Percentiles rank a stretch among this genome's conserved stretches.
Evolutionary conservation across 202 grass and related monocot genomes (phyloP).

Genomic region (Carex arenaria): DNA sequence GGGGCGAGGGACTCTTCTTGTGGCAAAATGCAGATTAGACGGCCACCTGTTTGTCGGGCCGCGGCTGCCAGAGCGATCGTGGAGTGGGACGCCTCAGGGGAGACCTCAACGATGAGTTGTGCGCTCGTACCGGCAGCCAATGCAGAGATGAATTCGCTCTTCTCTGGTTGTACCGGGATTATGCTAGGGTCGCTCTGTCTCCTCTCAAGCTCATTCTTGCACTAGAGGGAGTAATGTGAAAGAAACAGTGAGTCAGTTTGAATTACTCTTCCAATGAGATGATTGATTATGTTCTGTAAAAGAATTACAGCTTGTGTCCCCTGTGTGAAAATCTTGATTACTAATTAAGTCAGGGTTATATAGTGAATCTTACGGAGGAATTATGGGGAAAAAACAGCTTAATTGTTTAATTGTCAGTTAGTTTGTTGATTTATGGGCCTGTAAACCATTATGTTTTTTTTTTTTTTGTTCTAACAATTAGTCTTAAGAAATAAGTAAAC

Average conservation of each 20-base stretch:
- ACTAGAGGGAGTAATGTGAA: slow-evolving; percentile 2
- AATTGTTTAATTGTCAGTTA: not conserved
- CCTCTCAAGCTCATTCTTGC: slow-evolving; percentile 18
- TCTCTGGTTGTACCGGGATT: slow-evolving; percentile 22
- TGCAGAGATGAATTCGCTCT: slow-evolving; percentile 38
- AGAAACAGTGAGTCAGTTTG: not conserved
- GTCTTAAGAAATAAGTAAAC: not conserved
- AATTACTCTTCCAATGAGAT: not conserved
- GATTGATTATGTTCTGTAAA: not conserved
- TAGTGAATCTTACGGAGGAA: not conserved
- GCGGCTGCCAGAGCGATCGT: slow-evolving; percentile 36
- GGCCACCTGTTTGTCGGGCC: slow-evolving; percentile 31
- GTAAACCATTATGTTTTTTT: not conserved
- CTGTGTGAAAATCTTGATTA: not conserved
- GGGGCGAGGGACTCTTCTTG: slow-evolving; percentile 22
- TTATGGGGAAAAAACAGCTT: not conserved
- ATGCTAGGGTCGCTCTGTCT: slow-evolving; percentile 12
- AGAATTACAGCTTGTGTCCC: not conserved
- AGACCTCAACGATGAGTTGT: slow-evolving; percentile 36
- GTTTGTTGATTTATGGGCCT: not conserved
- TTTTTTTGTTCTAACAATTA: not conserved
- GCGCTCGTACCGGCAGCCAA: slow-evolving; percentile 36
- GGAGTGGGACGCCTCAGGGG: slow-evolving; percentile 34
- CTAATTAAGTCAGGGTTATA: not conserved
- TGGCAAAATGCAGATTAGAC: slow-evolving; percentile 35